Conservation (phyloP, 495 filamentous ascomycete genomes). For the Penicillium riverlandense region DNA sequence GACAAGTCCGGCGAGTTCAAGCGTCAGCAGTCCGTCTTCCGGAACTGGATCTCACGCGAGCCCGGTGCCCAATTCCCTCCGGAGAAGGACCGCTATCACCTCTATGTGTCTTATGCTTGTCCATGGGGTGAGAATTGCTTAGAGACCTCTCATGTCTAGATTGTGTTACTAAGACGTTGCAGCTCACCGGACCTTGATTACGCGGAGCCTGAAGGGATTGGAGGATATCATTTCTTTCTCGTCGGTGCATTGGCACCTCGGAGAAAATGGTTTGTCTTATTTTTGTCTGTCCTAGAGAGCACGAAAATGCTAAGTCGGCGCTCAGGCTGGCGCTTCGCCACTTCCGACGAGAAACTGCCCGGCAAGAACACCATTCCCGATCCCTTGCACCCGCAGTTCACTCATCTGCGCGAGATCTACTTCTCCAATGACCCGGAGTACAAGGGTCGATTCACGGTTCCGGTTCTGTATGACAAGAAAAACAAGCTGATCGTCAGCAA, state of each 20-base stretch:
- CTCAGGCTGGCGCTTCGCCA: conserved; percentile 75
- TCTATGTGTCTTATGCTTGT: conserved; percentile 69
- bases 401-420: conserved; percentile 54
- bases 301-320: not conserved
- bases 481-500: conserved; percentile 50
- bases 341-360: conserved; percentile 53
- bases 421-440: conserved; percentile 54
- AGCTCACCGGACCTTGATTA: conserved; percentile 63
- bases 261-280: conserved; percentile 44
- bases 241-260: conserved; percentile 62
- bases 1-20: conserved; percentile 88
- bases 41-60: conserved; percentile 61
- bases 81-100: conserved; percentile 62
- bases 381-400: conserved; percentile 44
- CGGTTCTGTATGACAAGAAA: conserved; percentile 58
- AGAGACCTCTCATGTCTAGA: no score
- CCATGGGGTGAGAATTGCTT: conserved; percentile 50
- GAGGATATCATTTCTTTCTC: conserved; percentile 60
- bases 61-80: conserved; percentile 56
- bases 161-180: not conserved
- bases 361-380: conserved; percentile 49
- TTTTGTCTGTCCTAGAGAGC: not conserved
- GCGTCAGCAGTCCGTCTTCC: conserved; percentile 63
- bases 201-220: conserved; percentile 59
- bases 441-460: conserved; percentile 54